Conservation (phyloP, 805 yeast species). For the Vanderwaltozyma yarrowii region DNA sequence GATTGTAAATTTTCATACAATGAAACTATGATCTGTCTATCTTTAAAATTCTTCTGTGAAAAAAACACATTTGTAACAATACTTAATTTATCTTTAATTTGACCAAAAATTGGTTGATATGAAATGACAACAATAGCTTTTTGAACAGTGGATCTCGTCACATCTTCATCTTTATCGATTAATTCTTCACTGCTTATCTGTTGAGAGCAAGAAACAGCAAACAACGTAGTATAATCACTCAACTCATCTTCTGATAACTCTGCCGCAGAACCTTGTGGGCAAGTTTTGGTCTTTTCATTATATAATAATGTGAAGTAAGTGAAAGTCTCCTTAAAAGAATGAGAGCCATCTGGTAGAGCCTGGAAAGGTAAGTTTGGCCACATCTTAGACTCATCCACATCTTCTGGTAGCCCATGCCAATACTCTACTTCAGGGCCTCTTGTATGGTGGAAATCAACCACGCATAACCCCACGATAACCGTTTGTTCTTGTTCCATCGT, state of each 20-base stretch:
- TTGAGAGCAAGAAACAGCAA: slow-evolving; percentile 89
- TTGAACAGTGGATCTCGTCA: slow-evolving; percentile 82
- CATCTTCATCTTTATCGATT: slow-evolving; percentile 44
- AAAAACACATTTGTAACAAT: slow-evolving; percentile 84
- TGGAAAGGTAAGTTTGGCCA: slow-evolving; percentile 93
- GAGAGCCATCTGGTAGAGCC: slow-evolving; percentile 94
- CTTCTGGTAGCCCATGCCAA: slow-evolving; percentile 49
- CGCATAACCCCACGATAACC: slow-evolving; percentile 67
- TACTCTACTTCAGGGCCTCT: slow-evolving; percentile 94
- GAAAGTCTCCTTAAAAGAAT: slow-evolving; percentile 85
- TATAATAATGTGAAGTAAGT: slow-evolving; percentile 78
- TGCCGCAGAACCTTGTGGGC: slow-evolving; percentile 33
- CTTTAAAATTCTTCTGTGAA: slow-evolving; percentile 66
- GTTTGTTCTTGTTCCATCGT: not conserved
- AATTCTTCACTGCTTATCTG: slow-evolving; percentile 63
- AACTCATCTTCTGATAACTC: slow-evolving; percentile 27
- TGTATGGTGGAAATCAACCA: slow-evolving; percentile 86
- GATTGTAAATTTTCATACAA: slow-evolving; percentile 56
- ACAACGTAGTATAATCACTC: slow-evolving; percentile 52
- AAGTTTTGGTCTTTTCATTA: slow-evolving; percentile 37
- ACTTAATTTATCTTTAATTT: slow-evolving; percentile 80
- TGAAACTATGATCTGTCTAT: slow-evolving; percentile 54
- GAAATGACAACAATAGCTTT: slow-evolving; percentile 84
- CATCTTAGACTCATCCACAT: slow-evolving; percentile 29
- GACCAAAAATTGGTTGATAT: slow-evolving; percentile 78